Evolutionary conservation across 768 basidiomycete genomes (phyloP), one percentile per base, ranked within the genome.

Genomic region (Boletus rubroflammeus): DNA sequence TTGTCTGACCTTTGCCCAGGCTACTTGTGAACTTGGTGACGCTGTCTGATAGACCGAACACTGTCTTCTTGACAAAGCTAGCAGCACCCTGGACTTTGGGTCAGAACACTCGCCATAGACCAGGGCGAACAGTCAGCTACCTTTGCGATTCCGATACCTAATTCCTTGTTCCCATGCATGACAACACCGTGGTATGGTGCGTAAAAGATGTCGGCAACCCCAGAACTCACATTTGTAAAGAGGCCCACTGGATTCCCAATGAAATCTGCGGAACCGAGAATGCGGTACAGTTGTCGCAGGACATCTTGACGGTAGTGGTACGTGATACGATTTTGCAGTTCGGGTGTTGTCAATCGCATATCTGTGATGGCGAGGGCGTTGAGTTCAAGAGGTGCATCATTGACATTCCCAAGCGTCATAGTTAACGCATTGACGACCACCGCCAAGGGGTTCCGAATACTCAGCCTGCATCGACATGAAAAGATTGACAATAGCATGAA

Each of bases 11-110:
- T 80, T 99, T 99, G 40, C 96, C 93, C 57, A 99, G 85, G 68
- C 93, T 97, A 59, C 94, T 92, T 2, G 97, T 98, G 65, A 99
- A 88, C 72, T 98, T 98, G n/a, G 95, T 95, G 67, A 99, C 77
- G 67, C 93, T 96, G 65, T 99, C 96, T 32, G 90, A 90, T 40
- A 99, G 69, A 35, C 97, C 97, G 63, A 98, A 99, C 7, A 98
- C 91, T 0, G 96, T 97, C 76, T 99, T 99, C 78, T 98, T 98
- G 51, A 98, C 90, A 62, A 99, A 95, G 67, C 94, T 98, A 7
- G 95, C 93, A 0, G 96, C 96, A 42, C 97, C 97, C 88, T 95
- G 62, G 0, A 23, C n/a, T 42, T 38, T 26, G 38, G 13, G 35
- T 74, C 31, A 58, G 65, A 29, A 46, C 39, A n/a, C 32, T 23